Base-by-base conservation (phyloP, 495 filamentous ascomycete genomes). In the Friedmanniomyces simplex region DNA sequence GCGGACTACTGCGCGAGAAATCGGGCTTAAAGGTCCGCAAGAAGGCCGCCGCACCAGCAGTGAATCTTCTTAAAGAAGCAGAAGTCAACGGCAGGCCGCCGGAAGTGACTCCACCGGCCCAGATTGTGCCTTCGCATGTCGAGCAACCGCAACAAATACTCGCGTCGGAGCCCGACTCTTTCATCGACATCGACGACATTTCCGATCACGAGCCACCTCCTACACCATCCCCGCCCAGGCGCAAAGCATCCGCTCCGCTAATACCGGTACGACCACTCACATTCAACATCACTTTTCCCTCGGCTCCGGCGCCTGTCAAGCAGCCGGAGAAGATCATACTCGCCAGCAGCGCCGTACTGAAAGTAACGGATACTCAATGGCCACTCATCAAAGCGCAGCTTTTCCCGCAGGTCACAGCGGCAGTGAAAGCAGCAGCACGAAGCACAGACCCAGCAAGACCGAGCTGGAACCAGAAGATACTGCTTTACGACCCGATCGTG, bases 401-500 rank as follows among this genome's bases (percentile, higher is more conserved):
- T 16, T 83, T 82, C 62, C 63, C 62, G 8, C 74, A 77, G 58
- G 88, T 95, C 54, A 88, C 84, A 1, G 72, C 74, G 39, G 83
- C 85, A 7, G 75, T 95, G 41, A 79, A 66, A 7, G 69, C 67
- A 8, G 73, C 71, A 59, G 76, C 73, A 28, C 78, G 64, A 55
- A 79, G 74, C 16, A 77, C 67, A 42, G 73, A 78, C 65, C 74
- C 70, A 5, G 55, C 57, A 25, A 68, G 72, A 32, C 82, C 80
- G 12, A 87, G 77, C 7, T 96, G 88, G 85, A 75, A 94, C 53
- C 85, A 96, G 73, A 91, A 89, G 69, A 96, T 98, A 47, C 76
- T 97, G 18, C 82, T 96, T 71, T 97, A 91, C 67, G 91, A 97
- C 60, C 89, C 94, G 0, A 85, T 98, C 39, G 76, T 93, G 0